phyloP scores from a whole-genome alignment of 2,329 filamentous ascomycete genomes.

The Herpotrichia juniperi region DNA sequence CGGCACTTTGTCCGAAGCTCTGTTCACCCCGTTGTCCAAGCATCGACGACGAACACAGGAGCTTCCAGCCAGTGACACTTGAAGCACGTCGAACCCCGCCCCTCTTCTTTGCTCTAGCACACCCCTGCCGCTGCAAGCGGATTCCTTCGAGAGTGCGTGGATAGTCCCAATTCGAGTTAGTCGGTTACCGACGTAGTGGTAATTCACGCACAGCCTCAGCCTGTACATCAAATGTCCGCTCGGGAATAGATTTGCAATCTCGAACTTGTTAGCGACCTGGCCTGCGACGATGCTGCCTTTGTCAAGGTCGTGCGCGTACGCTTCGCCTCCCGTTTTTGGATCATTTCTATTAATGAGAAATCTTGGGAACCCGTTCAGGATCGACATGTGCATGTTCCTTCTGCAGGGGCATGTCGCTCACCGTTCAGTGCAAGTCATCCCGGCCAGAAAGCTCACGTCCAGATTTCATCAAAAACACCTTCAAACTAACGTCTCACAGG shows the following conservation, averaged over 20 bases:
- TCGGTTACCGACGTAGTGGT: slow-evolving; percentile 5
- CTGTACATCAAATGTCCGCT: neutral
- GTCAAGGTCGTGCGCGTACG: neutral
- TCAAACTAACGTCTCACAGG: neutral
- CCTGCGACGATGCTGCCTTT: neutral
- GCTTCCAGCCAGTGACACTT: neutral
- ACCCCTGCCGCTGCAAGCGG: neutral
- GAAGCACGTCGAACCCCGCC: too few species aligned
- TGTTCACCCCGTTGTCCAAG: slow-evolving; percentile 4
- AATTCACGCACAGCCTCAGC: neutral
- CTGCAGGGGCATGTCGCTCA: neutral
- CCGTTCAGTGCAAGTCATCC: slow-evolving; percentile 8
- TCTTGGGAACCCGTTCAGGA: neutral
- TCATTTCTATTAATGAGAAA: neutral
- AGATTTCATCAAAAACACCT: neutral
- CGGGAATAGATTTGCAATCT: neutral
- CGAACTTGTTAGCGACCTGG: neutral
- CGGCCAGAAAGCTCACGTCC: slow-evolving; percentile 2
- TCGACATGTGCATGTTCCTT: neutral
- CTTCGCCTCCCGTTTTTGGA: neutral
- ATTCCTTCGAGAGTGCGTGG: neutral
- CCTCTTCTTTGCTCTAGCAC: neutral
- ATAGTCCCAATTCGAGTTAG: slow-evolving; percentile 2
- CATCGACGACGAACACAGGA: neutral
- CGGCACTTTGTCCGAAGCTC: slow-evolving; percentile 13